Conservation (phyloP, 192 early-diverging fungal genomes). For the Phlyctochytrium bullatum region DNA sequence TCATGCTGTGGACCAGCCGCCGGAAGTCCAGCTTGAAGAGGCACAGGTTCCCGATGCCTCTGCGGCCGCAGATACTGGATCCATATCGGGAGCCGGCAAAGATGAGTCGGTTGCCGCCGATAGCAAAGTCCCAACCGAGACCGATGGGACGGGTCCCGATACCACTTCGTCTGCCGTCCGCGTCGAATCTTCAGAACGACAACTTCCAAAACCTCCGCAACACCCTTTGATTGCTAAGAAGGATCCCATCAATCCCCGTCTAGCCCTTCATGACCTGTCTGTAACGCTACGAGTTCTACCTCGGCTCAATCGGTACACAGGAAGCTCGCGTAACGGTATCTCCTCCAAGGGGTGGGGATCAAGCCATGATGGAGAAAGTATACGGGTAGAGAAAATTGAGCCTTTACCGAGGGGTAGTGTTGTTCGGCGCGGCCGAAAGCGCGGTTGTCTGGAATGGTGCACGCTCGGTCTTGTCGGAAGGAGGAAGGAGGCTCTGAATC, state of each 20-base stretch:
- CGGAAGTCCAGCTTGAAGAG: no score
- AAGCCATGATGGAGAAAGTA: constrained; percentile 72
- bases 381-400: constrained; percentile 58
- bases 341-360: constrained; percentile 65
- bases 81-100: no score
- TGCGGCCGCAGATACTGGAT: no score
- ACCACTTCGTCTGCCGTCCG: no score
- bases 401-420: constrained; percentile 48
- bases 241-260: constrained; percentile 27
- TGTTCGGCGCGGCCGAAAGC: not conserved
- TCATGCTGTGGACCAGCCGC: constrained; percentile 40
- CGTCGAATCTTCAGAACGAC: no score
- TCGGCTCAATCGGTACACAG: constrained; percentile 65
- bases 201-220: not conserved
- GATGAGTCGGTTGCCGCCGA: no score
- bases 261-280: constrained; percentile 62
- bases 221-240: constrained; percentile 29
- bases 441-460: not conserved
- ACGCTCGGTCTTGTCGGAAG: not conserved
- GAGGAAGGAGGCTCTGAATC: not conserved
- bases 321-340: constrained; percentile 51
- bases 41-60: no score
- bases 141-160: no score
- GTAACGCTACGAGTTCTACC: constrained; percentile 72
- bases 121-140: no score